Evolutionary conservation across 2,329 filamentous ascomycete genomes (phyloP).

Genomic region (Pyricularia grisea): DNA sequence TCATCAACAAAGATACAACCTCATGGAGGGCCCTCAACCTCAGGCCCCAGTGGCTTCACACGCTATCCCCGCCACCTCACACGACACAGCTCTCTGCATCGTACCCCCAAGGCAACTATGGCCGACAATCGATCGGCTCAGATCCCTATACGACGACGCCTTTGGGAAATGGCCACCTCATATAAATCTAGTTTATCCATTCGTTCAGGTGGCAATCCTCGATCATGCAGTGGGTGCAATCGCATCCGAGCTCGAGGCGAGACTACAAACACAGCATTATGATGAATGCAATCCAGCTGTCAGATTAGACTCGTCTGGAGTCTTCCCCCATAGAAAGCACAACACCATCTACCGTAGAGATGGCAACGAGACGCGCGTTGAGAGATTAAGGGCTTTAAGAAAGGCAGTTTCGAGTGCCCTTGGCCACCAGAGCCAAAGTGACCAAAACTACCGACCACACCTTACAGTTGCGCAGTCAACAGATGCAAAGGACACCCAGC

Average conservation of each 20-base stretch:
- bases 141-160: conserved; percentile 53
- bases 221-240: conserved; percentile 30
- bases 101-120: conserved; percentile 42
- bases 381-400: conserved; percentile 23
- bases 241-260: conserved; percentile 19
- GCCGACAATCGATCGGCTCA: conserved; percentile 40
- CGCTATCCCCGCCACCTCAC: conserved; percentile 21
- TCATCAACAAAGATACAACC: neutral
- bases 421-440: conserved; percentile 12
- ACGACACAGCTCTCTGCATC: conserved; percentile 52
- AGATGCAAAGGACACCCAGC: conserved; percentile 30
- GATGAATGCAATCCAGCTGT: conserved; percentile 13
- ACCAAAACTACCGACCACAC: conserved; percentile 33
- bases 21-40: neutral
- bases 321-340: conserved; percentile 38
- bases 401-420: conserved; percentile 25
- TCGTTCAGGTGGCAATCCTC: conserved; percentile 41
- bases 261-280: neutral
- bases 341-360: conserved; percentile 39
- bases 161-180: conserved; percentile 57
- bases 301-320: conserved; percentile 28
- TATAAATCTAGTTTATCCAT: conserved; percentile 58
- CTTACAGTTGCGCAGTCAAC: conserved; percentile 53
- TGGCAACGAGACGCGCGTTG: conserved; percentile 10
- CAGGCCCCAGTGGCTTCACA: conserved; percentile 9